Conservation (phyloP, 2,329 filamentous ascomycete species). For the Ceratocystis cubensis region DNA sequence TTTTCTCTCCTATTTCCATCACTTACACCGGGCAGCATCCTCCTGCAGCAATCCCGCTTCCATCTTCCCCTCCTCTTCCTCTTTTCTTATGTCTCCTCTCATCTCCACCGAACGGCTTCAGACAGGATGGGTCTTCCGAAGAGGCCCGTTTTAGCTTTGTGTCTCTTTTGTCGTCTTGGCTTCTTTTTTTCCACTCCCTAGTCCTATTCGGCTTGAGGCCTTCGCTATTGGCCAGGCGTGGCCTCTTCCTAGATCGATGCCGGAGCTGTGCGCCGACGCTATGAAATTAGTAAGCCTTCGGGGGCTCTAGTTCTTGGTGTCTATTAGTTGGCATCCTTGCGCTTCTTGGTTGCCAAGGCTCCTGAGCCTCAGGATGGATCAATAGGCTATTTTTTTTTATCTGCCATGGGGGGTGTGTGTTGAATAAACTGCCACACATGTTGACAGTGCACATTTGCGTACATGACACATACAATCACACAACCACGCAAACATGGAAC, state of each 20-base stretch:
- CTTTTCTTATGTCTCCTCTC: neutral
- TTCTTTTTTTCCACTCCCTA: neutral
- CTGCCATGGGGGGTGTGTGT: neutral
- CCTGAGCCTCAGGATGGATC: neutral
- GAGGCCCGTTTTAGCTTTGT: neutral
- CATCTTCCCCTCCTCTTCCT: neutral
- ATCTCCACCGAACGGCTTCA: neutral
- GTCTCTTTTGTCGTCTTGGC: neutral
- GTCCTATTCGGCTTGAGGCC: neutral
- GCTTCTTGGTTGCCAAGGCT: neutral
- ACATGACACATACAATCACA: neutral
- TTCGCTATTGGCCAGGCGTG: neutral
- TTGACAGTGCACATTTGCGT: neutral
- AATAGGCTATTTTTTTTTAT: neutral
- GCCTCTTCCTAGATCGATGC: neutral
- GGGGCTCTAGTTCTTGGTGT: neutral
- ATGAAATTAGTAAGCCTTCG: neutral
- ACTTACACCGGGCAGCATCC: neutral
- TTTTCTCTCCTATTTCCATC: neutral
- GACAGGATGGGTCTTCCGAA: neutral
- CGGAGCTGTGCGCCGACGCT: constrained; percentile 2
- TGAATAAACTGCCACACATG: neutral
- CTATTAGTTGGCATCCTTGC: neutral
- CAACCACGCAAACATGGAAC: neutral
- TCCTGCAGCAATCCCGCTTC: neutral